Evolutionary conservation across 345 rosid genomes (phyloP), one percentile per base, ranked within the genome.

Genomic region (Eucalyptus shirleyi): DNA sequence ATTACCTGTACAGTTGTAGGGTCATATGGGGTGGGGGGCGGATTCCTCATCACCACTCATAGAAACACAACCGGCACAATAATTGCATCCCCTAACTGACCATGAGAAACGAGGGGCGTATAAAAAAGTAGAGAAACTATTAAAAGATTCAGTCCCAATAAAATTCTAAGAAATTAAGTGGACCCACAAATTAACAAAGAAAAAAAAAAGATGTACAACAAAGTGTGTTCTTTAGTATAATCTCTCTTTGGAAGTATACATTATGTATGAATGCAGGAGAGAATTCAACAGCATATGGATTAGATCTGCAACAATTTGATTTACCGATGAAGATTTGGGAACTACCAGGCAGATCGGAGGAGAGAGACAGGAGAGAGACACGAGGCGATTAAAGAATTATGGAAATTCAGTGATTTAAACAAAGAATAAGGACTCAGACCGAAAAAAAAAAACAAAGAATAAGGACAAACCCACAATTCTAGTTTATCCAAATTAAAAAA

Each of bases 41-140:
- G 91, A 83, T 83, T 90, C 87, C 30, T 23, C 87, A 34, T 34
- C 59, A 65, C 88, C 88, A 87, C 90, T 65, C 86, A 88, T 51
- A 47, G 86, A 21, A 28, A 86, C 56, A 15, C 55, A 16, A 37
- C 86, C 87, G 30, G 65, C 92, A 91, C 89, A 92, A 93, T 93
- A 90, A 94, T 93, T 93, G 69, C 65, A 24, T 67, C 88, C 87
- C 90, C 89, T 88, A 44, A 81, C 88, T 87, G 87, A 12, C 90
- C 94, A 93, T 91, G 95, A 90, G 93, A 88, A 21, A 69, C 24
- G 42, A 47, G 45, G 88, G 72, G 80, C 24, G 69, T 59, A 13
- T 67, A 82, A 26, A 50, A 24, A 40, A 45, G 59, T 42, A 21
- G 42, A n/a, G 49, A 65, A 14, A 65, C 4, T n/a, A 15, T 4